These are phyloP conservation scores for Plasmodium ovale DNA, from an alignment of 169 alveolate species.

Conservation along the genomic window DNA sequence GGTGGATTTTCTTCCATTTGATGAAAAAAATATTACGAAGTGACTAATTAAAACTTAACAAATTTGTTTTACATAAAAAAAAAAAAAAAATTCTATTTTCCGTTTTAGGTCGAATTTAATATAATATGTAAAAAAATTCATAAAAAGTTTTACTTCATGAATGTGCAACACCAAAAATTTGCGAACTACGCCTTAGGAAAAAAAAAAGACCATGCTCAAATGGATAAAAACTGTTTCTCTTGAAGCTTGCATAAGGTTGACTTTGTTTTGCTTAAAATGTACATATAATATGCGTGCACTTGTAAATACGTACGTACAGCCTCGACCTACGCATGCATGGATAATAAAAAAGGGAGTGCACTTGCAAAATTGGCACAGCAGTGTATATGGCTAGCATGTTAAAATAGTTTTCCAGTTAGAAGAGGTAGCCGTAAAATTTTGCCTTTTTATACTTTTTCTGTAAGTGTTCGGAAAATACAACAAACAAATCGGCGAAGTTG, in stretches of 20 bases:
- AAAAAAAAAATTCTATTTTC: neutral
- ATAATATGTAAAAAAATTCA: neutral
- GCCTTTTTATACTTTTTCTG: slow-evolving; percentile 61
- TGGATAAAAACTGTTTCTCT: no score
- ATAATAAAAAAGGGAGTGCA: no score
- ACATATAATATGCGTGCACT: no score
- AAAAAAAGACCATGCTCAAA: neutral
- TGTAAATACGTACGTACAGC: no score
- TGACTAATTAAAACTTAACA: no score
- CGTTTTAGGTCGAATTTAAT: neutral
- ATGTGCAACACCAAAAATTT: neutral
- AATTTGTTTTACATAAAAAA: neutral
- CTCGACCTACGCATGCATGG: no score
- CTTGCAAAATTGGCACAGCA: no score
- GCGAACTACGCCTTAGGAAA: neutral
- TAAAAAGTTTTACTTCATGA: neutral
- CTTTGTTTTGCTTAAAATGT: no score
- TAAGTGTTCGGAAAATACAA: slow-evolving; percentile 67
- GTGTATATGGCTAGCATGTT: no score
- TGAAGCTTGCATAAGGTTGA: no score
- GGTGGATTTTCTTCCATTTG: neutral
- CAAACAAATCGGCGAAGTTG: slow-evolving; percentile 58
- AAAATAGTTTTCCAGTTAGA: slow-evolving; percentile 10
- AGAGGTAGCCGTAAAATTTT: slow-evolving; percentile 57
- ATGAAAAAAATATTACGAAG: no score